These are phyloP conservation scores for Pyrenula aspistea DNA, from an alignment of 495 filamentous ascomycete genomes.

Conservation along the genomic window DNA sequence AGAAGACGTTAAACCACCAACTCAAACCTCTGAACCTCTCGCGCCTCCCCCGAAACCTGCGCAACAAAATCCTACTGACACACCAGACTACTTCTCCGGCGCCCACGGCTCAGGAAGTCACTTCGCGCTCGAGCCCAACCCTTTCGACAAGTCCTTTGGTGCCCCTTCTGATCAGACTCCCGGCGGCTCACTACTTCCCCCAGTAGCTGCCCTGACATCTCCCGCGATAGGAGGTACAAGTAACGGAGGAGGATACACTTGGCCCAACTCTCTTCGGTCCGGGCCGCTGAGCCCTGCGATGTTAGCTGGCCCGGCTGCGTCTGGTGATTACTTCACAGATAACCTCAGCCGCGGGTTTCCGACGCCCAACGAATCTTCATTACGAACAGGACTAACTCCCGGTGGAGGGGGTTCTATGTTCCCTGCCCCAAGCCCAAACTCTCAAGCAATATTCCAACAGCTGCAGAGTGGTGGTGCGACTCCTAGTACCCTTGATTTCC, in stretches of 20 bases:
- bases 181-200: conserved; percentile 78
- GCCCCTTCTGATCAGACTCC: conserved; percentile 68
- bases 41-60: conserved; percentile 70
- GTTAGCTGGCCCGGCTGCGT: conserved; percentile 73
- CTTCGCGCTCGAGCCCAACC: conserved; percentile 80
- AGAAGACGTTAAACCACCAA: conserved; percentile 16
- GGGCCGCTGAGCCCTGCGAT: conserved; percentile 95
- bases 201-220: conserved; percentile 84
- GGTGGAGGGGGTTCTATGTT: conserved; percentile 98
- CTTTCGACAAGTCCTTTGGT: conserved; percentile 88
- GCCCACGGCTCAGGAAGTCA: conserved; percentile 35
- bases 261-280: conserved; percentile 77
- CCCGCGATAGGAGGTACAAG: conserved; percentile 68
- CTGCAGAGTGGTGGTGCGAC: conserved; percentile 74
- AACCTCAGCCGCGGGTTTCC: conserved; percentile 76
- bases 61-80: conserved; percentile 40
- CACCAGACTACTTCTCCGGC: conserved; percentile 68
- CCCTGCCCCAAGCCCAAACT: conserved; percentile 79
- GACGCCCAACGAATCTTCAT: conserved; percentile 95
- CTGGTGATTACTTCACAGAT: conserved; percentile 62
- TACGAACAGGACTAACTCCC: conserved; percentile 85
- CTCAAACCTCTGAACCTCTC: conserved; percentile 46
- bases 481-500: conserved; percentile 85
- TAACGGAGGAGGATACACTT: conserved; percentile 54
- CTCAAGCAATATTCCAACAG: conserved; percentile 65